Percentiles rank a stretch among this genome's conserved stretches.
These are phyloP conservation scores for Bipolaris cookei DNA, from an alignment of 2,329 filamentous ascomycete species.

Conservation along the genomic window DNA sequence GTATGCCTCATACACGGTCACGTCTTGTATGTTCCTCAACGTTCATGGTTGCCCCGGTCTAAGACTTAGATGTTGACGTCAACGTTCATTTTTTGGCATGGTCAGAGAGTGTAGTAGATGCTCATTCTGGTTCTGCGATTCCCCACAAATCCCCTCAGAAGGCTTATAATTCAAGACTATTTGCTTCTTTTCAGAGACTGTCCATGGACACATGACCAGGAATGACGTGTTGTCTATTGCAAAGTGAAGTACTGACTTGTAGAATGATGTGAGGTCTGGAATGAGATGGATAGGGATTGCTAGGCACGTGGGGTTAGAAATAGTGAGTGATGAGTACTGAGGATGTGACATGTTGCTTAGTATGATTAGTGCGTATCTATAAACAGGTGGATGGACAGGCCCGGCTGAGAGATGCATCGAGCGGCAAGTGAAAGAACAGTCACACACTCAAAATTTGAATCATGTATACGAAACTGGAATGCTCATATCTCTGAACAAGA, in stretches of 20 bases:
- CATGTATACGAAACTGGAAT: neutral
- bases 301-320: neutral
- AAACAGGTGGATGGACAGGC: neutral
- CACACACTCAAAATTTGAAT: neutral
- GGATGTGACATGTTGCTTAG: neutral
- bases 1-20: slow-evolving; percentile 19
- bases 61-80: slow-evolving; percentile 16
- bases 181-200: neutral
- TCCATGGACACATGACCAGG: too few species aligned
- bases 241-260: neutral
- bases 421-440: neutral
- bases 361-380: neutral
- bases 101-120: slow-evolving; percentile 1
- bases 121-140: slow-evolving; percentile 14
- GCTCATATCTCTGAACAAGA: neutral
- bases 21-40: slow-evolving; percentile 25
- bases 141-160: slow-evolving; percentile 26
- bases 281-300: neutral
- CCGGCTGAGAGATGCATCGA: neutral
- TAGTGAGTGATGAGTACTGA: neutral
- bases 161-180: slow-evolving; percentile 26
- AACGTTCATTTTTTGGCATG: slow-evolving; percentile 6
- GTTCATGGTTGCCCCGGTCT: slow-evolving; percentile 32
- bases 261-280: neutral
- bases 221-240: too few species aligned